Evolutionary conservation across 306 rosid genomes (phyloP), one percentile per base, ranked within the genome.

Genomic region (Quercus engelmannii): DNA sequence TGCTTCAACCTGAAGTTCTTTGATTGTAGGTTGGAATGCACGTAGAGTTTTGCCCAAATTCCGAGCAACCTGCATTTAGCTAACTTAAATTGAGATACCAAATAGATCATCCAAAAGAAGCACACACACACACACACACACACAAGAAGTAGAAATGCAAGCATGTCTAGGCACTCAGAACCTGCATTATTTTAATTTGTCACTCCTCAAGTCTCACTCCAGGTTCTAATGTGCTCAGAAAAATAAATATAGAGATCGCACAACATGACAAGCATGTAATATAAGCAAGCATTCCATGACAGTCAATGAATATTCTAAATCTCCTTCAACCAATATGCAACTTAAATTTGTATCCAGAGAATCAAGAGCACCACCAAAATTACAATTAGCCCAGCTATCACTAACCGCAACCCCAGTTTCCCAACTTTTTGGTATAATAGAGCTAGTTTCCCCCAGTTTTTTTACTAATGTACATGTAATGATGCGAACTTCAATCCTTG

Each of bases 21-120:
- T 90, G 78, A 96, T 96, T 76, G 99, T 96, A 72, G 98, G 99
- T 89, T 93, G 99, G 86, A 96, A 96, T 74, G 92, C 86, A 57
- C 99, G 96, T 79, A 96, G 79, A 7, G 99, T 96, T 83, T 96
- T 93, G 30, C 99, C 99, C 71, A 96, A 78, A 82, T 83, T 96
- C 43, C 98, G 90, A 80, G 99, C 99, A 88, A 96, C 97, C 99
- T 96, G 88, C 90, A 86, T 71, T 70, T 46, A 75, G 78, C 69
- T 51, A 33, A 68, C 38, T 74, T 80, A 74, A 74, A 64, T 64
- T 18, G 74, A 54, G 79, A 82, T 70, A 57, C 25, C 38, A 64
- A 1, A 67, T 41, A 4, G 20, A 71, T 75, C 28, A 6, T 46
- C 7, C 10, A 67, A 23, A 23, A 31, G 51, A 55, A 19, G 46